Evolutionary conservation across 495 filamentous ascomycete genomes (phyloP), one percentile per base, ranked within the genome.

Genomic region (Schizothecium vesticola): DNA sequence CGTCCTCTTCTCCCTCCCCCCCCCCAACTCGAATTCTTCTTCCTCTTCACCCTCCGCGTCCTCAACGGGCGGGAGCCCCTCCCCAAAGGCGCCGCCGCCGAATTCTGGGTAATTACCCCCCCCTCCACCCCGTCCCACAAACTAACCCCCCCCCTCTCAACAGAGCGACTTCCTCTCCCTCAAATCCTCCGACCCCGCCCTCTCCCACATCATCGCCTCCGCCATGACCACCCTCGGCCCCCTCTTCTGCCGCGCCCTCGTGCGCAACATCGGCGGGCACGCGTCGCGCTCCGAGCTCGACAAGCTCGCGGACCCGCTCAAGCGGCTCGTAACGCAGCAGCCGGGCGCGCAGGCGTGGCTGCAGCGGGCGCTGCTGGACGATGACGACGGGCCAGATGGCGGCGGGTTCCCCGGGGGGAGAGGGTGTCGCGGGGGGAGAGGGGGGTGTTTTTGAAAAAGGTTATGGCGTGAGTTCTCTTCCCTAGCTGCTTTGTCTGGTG

Each of bases 241-340:
- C 0, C 79, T 85, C 16, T 74, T 92, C 24, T 81, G 85, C 56
- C 79, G 85, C 60, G 81, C 86, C 0, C 79, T 94, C 3, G 79
- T 91, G 19, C 79, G 79, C n/a, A 92, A 90, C 70, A 85, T 93
- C 64, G 87, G 89, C 16, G 94, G 94, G 3, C 85, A 85, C 43
- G 92, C 89, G 43, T 84, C 88, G 3, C 84, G 93, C 59, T 92
- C 89, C 64, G 93, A 97, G 71, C 80, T 97, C 0, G 89, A 92
- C 61, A 86, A 83, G 69, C 82, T 97, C 7, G 86, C 83, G 66
- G 91, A 94, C 59, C 91, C 91, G 28, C 83, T 97, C 21, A 91
- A 91, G 78, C 91, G 89, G 70, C 79, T 95, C 3, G 81, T 96
- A 3, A 85, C 86, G 65, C 82, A 86, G 33, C 87, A 92, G 22